Conservation (phyloP, 345 rosid species). For the Fremontodendron californicum region DNA sequence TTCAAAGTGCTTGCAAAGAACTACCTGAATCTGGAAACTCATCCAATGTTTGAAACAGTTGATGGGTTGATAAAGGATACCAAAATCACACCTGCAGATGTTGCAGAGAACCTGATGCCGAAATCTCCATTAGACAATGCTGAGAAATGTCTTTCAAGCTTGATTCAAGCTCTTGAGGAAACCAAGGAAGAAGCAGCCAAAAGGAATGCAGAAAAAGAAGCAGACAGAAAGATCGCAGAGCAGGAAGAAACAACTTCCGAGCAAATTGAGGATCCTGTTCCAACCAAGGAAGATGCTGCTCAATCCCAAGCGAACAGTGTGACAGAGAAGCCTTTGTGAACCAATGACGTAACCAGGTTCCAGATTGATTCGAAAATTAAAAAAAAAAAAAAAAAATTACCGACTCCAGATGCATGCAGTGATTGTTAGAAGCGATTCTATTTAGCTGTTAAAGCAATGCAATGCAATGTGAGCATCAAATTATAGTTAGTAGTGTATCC, state of each 20-base stretch:
- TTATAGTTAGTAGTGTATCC: too few relatives aligned
- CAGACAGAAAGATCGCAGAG: too few relatives aligned
- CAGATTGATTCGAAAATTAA: too few relatives aligned
- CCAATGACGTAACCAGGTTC: too few relatives aligned
- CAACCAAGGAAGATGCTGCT: slow-evolving; percentile 11
- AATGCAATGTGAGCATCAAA: too few relatives aligned
- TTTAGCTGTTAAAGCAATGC: too few relatives aligned
- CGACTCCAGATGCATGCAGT: neutral
- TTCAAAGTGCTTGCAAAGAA: too few relatives aligned
- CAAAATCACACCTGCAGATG: slow-evolving; percentile 35
- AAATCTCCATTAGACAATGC: too few relatives aligned
- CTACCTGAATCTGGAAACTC: slow-evolving; percentile 30
- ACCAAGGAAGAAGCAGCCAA: slow-evolving; percentile 23
- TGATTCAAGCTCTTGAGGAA: slow-evolving; percentile 26
- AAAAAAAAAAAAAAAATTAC: neutral
- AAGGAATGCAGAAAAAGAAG: slow-evolving; percentile 10
- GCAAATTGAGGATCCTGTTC: neutral
- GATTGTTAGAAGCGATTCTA: neutral
- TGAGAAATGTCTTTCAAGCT: slow-evolving; percentile 27
- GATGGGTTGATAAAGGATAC: slow-evolving; percentile 23
- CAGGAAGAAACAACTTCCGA: slow-evolving; percentile 7
- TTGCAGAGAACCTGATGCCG: slow-evolving; percentile 39
- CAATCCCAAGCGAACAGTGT: slow-evolving; percentile 10
- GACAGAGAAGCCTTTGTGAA: too few relatives aligned
- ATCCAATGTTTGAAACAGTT: slow-evolving; percentile 20